Conservation (phyloP, 2,329 filamentous ascomycete genomes). For the Fusarium fujikuroi region DNA sequence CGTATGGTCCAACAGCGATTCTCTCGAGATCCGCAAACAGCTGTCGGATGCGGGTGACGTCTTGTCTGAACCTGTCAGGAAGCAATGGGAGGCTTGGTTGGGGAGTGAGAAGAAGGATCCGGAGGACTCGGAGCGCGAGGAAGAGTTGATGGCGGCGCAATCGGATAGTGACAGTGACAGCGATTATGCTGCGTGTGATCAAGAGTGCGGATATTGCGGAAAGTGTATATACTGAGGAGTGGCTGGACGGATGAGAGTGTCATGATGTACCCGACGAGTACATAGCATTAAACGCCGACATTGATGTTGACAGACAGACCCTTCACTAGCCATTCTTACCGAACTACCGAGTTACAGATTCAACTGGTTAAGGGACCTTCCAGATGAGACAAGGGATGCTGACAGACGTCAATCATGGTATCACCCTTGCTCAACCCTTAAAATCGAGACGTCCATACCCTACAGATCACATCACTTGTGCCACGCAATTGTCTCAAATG, state of each 20-base stretch:
- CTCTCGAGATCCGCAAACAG: slow-evolving; percentile 44
- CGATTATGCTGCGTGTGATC: slow-evolving; percentile 44
- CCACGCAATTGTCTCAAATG: slow-evolving; percentile 37
- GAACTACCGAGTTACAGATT: background rate
- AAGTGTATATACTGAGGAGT: slow-evolving; percentile 31
- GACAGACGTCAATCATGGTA: background rate
- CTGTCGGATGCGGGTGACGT: slow-evolving; percentile 34
- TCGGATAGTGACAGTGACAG: slow-evolving; percentile 19
- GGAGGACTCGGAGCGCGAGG: slow-evolving; percentile 3
- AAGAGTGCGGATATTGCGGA: slow-evolving; percentile 47
- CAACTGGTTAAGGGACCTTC: background rate
- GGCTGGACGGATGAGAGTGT: background rate
- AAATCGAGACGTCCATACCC: slow-evolving; percentile 11
- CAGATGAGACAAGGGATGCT: slow-evolving; percentile 20
- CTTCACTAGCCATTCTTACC: background rate
- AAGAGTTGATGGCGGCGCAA: slow-evolving; percentile 8
- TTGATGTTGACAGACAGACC: background rate
- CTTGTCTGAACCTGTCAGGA: slow-evolving; percentile 37
- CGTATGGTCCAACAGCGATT: slow-evolving; percentile 10
- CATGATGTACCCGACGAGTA: background rate
- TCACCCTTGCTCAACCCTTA: slow-evolving; percentile 13
- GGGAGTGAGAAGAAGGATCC: background rate
- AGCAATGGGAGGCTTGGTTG: slow-evolving; percentile 44
- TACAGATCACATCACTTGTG: slow-evolving; percentile 21
- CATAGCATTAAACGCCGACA: background rate